phyloP scores from a whole-genome alignment of 2,329 filamentous ascomycete genomes.

The Phaeoacremonium minimum region DNA sequence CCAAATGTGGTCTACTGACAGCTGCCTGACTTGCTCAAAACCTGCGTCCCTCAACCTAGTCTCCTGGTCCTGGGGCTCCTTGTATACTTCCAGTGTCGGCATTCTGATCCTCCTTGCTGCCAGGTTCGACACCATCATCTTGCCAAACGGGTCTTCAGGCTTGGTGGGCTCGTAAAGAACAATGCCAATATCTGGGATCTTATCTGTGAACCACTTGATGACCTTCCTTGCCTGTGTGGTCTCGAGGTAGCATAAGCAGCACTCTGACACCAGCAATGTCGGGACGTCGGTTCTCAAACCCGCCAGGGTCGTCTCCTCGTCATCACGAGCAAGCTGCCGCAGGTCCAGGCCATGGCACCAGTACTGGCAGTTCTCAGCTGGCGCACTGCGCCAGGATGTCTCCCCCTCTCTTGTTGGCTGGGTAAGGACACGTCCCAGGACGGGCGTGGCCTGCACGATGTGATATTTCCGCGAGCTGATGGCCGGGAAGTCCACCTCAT shows the following conservation, averaged over 20 bases:
- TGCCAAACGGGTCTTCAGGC: constrained; percentile 80
- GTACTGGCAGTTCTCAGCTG: constrained; percentile 36
- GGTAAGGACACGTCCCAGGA: constrained; percentile 32
- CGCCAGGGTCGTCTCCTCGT: constrained; percentile 20
- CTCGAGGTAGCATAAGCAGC: constrained; percentile 87
- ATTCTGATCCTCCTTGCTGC: constrained; percentile 76
- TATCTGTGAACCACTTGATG: constrained; percentile 58
- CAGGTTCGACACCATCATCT: constrained; percentile 89
- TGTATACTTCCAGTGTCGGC: constrained; percentile 75
- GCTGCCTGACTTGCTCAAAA: constrained; percentile 43
- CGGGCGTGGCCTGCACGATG: constrained; percentile 41
- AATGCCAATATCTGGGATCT: constrained; percentile 47
- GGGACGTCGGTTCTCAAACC: constrained; percentile 57
- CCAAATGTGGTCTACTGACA: constrained; percentile 61
- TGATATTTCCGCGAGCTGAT: constrained; percentile 67
- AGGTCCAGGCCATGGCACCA: constrained; percentile 67
- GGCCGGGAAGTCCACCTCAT: constrained; percentile 84
- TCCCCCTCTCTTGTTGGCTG: constrained; percentile 20
- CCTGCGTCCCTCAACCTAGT: constrained; percentile 62
- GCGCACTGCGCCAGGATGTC: constrained; percentile 37
- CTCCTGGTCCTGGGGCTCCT: constrained; percentile 63
- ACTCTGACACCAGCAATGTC: constrained; percentile 88
- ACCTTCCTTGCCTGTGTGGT: constrained; percentile 59
- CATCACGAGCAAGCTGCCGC: constrained; percentile 43
- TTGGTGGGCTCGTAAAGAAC: constrained; percentile 87